Percentiles rank a stretch among this genome's conserved stretches.
phyloP scores from a whole-genome alignment of 306 rosid genomes.

The Adenanthera pavonina region DNA sequence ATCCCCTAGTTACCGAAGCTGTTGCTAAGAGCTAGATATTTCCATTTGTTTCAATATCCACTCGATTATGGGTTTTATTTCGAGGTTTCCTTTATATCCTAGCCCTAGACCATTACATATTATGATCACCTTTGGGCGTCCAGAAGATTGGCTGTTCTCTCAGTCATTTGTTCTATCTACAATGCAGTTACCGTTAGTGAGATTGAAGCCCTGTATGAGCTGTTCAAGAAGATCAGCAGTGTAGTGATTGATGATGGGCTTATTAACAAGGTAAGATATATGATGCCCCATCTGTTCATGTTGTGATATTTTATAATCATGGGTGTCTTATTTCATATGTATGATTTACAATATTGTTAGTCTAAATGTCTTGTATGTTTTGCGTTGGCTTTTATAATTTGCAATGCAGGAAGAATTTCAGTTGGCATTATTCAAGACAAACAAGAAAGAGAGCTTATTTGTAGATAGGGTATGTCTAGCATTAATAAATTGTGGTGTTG shows the following conservation, averaged over 20 bases:
- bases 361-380: conserved; percentile 21
- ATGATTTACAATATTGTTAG: conserved; percentile 15
- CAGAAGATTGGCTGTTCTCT: conserved; percentile 9
- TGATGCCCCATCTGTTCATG: conserved; percentile 16
- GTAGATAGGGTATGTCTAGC: conserved; percentile 72
- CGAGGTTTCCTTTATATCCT: not conserved
- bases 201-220: conserved; percentile 80
- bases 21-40: conserved; percentile 10
- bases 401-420: conserved; percentile 75
- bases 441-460: conserved; percentile 68
- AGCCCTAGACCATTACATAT: not conserved
- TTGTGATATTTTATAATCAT: conserved; percentile 8
- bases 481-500: conserved; percentile 2
- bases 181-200: conserved; percentile 86
- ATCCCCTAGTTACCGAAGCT: not conserved
- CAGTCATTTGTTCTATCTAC: conserved; percentile 21
- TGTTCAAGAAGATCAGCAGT: conserved; percentile 79
- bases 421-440: conserved; percentile 47
- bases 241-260: conserved; percentile 72
- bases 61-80: not conserved
- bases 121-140: not conserved
- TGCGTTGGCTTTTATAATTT: conserved; percentile 32
- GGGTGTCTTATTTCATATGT: conserved; percentile 11
- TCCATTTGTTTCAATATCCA: not conserved
- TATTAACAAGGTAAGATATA: conserved; percentile 63